These are phyloP conservation scores for Aspergillus taichungensis DNA, from an alignment of 495 filamentous ascomycete genomes.

Conservation along the genomic window DNA sequence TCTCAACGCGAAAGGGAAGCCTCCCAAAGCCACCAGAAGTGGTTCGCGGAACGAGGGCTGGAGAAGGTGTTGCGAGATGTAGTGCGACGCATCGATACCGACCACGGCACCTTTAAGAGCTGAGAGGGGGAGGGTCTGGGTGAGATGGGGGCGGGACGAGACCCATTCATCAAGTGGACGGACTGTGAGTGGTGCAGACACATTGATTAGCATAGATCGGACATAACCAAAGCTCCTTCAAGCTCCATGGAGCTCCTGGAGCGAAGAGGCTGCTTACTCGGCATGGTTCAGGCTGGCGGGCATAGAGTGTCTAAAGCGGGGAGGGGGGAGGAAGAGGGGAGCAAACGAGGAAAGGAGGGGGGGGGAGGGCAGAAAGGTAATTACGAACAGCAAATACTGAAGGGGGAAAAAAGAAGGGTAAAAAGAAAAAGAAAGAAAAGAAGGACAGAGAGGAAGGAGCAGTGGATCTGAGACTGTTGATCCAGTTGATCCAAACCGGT, in stretches of 20 bases:
- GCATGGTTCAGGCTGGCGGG: constrained; percentile 28
- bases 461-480: not conserved
- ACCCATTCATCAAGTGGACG: constrained; percentile 53
- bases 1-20: constrained; percentile 70
- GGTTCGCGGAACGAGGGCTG: constrained; percentile 65
- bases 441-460: constrained; percentile 14
- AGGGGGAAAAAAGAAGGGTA: not conserved
- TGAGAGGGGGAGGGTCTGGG: constrained; percentile 48
- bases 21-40: constrained; percentile 81
- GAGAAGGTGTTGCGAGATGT: constrained; percentile 66
- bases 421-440: constrained; percentile 11
- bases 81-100: constrained; percentile 86
- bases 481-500: no score
- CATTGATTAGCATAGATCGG: constrained; percentile 1
- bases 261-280: constrained; percentile 21
- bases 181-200: constrained; percentile 30
- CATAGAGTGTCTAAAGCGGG: constrained; percentile 16
- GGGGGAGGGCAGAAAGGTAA: constrained; percentile 2
- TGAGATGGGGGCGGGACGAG: constrained; percentile 23
- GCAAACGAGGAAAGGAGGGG: not conserved
- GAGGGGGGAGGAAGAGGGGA: constrained; percentile 2
- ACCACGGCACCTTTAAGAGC: constrained; percentile 62
- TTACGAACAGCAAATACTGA: not conserved
- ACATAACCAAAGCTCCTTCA: constrained; percentile 2
- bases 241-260: not conserved